Evolutionary conservation across 2,329 filamentous ascomycete species (phyloP), one percentile per base, ranked within the genome.

Genomic region (Amesomyces nigricolor): DNA sequence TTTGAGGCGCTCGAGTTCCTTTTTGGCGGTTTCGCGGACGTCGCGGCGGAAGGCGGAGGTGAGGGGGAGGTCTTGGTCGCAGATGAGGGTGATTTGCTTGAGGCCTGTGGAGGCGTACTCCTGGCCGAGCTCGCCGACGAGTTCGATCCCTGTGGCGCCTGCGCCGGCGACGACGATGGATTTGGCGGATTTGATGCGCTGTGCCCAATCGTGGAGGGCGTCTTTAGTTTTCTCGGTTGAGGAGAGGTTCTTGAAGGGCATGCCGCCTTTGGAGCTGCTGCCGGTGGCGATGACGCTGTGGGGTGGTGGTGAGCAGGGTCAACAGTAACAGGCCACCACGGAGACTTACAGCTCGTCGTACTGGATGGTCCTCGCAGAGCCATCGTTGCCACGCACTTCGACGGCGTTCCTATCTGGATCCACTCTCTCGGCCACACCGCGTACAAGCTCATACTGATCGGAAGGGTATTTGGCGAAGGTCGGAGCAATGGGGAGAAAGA

Each of bases 101-200:
- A 63, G 65, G 30, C 73, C 70, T 16, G 66, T 63, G 46, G 69
- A 66, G 3, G 70, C 71, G 61, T 76, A 81, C 61, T 73, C 72
- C 16, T 71, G 71, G 8, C 72, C 78, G 26, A 82, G 72, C 67
- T 82, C 79, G 39, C 74, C 79, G 4, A 73, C 74, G 8, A 76
- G 68, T 66, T 82, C 79, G 32, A 75, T 66, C 19, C 78, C 79
- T 0, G 78, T 81, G 17, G 71, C 47, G 19, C 79, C 79, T 8
- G 73, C 79, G 38, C 79, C 79, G 14, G 72, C 77, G 3, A 82
- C 69, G 49, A 81, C 75, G 56, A 82, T 75, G 26, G 71, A 74
- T 55, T 72, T 67, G 13, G 78, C 78, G 9, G 64, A 59, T 11
- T 67, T 62, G 59, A 82, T 71, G 44, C 69, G 62, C 2, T 64